Evolutionary conservation across 192 early-diverging fungal genomes (phyloP), one percentile per base, ranked within the genome.

Genomic region (Backusella psychrophila): DNA sequence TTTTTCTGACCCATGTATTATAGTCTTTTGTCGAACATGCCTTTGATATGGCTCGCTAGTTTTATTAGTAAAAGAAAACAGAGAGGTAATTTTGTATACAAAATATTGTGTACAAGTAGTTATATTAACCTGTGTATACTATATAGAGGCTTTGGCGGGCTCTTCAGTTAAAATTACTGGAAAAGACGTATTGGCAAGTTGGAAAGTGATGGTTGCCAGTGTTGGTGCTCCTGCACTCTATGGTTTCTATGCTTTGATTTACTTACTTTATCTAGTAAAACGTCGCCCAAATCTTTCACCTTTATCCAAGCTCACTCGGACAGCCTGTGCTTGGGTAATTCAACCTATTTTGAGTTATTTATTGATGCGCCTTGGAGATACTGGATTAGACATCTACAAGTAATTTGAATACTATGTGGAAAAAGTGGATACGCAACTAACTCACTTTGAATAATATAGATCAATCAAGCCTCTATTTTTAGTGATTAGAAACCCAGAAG

Each of bases 141-240:
- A 12, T 38, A 70, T 66, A 80, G 94, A 96, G 76, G 97, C 97
- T 0, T 85, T 96, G 71, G 93, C 93, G 12, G 94, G 86, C 23
- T 97, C 96, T 14, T 95, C 89, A 33, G 96, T 99, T 49, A 99
- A 99, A 80, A 91, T 99, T 77, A 89, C 90, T 63, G 98, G 94
- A 11, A 88, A 90, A 66, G 98, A 99, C 75, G 98, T 99, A 6
- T 84, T 99, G 21, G 96, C 94, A 0, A 98, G 96, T 3, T 98
- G 97, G 98, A 98, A 98, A 80, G 85, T 96, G 17, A 82, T 96
- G 26, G 92, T 96, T 31, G 90, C 92, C 21, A 80, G 90, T 29
- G 90, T 90, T 6, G 86, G 93, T 29, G 87, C 90, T 26, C 95
- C 95, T 5, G 71, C 87, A 19, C 85, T 94, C 19, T 96, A 96